These are phyloP conservation scores for Draba incana DNA, from an alignment of 345 rosid species.

Conservation along the genomic window DNA sequence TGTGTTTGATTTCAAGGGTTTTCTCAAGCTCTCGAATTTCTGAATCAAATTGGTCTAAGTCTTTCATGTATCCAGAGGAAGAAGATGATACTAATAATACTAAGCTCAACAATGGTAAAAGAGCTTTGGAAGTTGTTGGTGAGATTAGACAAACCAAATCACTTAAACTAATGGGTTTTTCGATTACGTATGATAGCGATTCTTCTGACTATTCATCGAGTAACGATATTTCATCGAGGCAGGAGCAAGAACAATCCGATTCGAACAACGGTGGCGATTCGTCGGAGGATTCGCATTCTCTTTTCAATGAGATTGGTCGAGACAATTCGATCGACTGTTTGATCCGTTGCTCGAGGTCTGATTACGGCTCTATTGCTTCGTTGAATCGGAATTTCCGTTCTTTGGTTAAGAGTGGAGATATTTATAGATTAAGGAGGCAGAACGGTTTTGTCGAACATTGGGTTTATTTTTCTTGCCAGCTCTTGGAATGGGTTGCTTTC, in stretches of 20 bases:
- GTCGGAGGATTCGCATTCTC: conserved; percentile 59
- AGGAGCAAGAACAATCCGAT: conserved; percentile 37
- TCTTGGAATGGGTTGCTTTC: conserved; percentile 89
- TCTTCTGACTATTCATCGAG: conserved; percentile 40
- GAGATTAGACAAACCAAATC: conserved; percentile 46
- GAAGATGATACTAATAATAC: conserved; percentile 24
- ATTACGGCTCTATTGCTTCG: conserved; percentile 74
- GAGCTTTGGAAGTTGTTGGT: conserved; percentile 49
- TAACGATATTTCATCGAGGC: conserved; percentile 2
- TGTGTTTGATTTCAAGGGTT: conserved; percentile 59
- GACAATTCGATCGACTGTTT: conserved; percentile 78
- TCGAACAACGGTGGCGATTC: conserved; percentile 51
- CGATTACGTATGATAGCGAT: conserved; percentile 28
- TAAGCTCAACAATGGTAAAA: conserved; percentile 47
- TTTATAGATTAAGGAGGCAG: conserved; percentile 63
- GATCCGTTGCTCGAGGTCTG: conserved; percentile 79
- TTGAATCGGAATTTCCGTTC: conserved; percentile 67
- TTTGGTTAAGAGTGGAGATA: conserved; percentile 70
- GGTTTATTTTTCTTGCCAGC: conserved; percentile 87
- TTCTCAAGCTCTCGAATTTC: conserved; percentile 68
- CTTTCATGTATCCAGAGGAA: conserved; percentile 53
- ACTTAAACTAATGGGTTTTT: conserved; percentile 37
- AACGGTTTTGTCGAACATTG: conserved; percentile 73
- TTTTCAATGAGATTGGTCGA: conserved; percentile 71
- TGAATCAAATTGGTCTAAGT: conserved; percentile 57